These are phyloP conservation scores for Xylariaceae sp. DNA, from an alignment of 2,329 filamentous ascomycete genomes.

Conservation along the genomic window DNA sequence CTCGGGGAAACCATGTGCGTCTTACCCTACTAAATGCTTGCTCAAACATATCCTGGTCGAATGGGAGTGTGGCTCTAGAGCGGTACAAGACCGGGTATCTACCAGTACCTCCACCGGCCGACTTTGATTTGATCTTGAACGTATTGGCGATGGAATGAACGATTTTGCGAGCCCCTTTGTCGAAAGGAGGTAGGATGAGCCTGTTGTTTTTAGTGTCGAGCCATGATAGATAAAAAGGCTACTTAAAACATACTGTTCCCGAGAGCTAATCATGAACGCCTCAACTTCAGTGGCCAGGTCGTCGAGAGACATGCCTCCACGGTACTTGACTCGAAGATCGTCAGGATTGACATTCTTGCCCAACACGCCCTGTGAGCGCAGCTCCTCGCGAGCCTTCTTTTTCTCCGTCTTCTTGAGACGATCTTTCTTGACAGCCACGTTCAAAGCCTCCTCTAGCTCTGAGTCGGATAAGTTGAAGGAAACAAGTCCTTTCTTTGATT, in stretches of 20 bases:
- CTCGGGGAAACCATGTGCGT: conserved; percentile 61
- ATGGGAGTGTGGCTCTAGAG: conserved; percentile 68
- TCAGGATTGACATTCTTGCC: conserved; percentile 62
- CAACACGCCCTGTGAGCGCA: conserved; percentile 70
- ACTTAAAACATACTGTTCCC: conserved; percentile 61
- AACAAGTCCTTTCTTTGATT: conserved; percentile 67
- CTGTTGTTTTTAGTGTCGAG: conserved; percentile 48
- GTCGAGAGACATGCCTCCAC: conserved; percentile 70
- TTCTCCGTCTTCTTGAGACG: conserved; percentile 72
- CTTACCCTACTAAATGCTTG: conserved; percentile 52
- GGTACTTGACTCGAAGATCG: conserved; percentile 73
- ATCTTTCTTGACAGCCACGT: conserved; percentile 69
- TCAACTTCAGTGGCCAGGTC: conserved; percentile 76
- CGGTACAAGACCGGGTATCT: conserved; percentile 81
- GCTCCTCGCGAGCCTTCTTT: conserved; percentile 72
- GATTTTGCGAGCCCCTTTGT: conserved; percentile 74
- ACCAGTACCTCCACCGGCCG: conserved; percentile 72
- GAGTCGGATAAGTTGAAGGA: conserved; percentile 67
- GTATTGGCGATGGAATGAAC: conserved; percentile 80
- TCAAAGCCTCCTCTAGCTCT: conserved; percentile 67
- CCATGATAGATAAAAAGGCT: not conserved
- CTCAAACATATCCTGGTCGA: conserved; percentile 62
- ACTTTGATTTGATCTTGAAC: conserved; percentile 84
- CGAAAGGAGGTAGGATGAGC: conserved; percentile 81
- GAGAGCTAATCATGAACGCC: conserved; percentile 68